Conservation (phyloP, 768 basidiomycete genomes). For the Leccinum uliginosum region DNA sequence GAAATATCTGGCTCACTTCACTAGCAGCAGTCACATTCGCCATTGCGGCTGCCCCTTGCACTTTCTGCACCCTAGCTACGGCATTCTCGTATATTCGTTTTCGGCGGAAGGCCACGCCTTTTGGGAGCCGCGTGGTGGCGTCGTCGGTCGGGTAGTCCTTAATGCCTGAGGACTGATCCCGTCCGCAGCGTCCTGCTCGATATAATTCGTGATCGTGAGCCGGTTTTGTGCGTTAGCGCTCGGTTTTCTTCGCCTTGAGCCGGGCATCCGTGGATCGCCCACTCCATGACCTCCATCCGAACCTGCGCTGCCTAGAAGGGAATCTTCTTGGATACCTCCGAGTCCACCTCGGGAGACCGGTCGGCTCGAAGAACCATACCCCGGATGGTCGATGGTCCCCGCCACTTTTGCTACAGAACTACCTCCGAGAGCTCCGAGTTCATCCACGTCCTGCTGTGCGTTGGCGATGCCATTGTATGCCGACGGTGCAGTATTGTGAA, state of each 20-base stretch:
- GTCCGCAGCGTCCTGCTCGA: constrained; percentile 38
- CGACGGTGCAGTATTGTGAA: constrained; percentile 28
- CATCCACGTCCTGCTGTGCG: constrained; percentile 14
- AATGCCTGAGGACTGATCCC: constrained; percentile 19
- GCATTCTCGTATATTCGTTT: constrained; percentile 43
- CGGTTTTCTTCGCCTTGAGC: constrained; percentile 28
- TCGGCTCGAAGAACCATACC: constrained; percentile 18
- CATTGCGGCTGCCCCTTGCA: constrained; percentile 33
- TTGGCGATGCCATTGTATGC: constrained; percentile 18
- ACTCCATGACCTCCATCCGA: constrained; percentile 2
- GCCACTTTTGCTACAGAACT: constrained; percentile 5
- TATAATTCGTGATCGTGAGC: constrained; percentile 40
- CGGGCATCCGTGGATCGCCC: constrained; percentile 5
- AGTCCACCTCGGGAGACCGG: constrained; percentile 16
- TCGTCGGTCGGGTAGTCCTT: constrained; percentile 15
- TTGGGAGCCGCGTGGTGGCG: constrained; percentile 23
- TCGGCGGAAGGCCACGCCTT: constrained; percentile 34
- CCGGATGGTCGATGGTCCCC: constrained; percentile 28
- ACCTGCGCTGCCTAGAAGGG: not conserved
- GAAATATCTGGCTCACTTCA: constrained; percentile 19
- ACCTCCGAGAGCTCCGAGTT: constrained; percentile 18
- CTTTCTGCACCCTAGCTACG: constrained; percentile 34
- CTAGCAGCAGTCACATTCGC: constrained; percentile 22
- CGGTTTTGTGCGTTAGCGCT: constrained; percentile 32
- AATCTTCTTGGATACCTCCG: constrained; percentile 24